Evolutionary conservation across 2,329 filamentous ascomycete genomes (phyloP).

Genomic region (Pseudogymnoascus sp.): DNA sequence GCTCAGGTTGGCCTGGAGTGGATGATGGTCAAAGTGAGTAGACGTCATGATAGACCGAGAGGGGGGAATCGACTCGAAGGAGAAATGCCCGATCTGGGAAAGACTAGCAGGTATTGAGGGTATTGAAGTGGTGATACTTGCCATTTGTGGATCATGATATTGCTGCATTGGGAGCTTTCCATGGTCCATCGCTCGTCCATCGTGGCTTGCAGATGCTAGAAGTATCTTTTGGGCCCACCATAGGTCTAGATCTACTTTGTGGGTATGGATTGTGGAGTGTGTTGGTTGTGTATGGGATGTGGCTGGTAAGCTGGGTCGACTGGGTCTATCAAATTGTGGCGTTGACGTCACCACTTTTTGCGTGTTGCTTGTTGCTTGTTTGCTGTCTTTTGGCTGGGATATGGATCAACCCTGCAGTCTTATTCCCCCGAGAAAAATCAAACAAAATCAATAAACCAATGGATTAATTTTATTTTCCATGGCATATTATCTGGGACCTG

Average conservation of each 20-base stretch:
- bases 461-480: background rate
- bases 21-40: background rate
- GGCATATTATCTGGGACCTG: constrained; percentile 4
- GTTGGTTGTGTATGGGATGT: background rate
- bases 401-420: background rate
- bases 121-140: background rate
- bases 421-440: background rate
- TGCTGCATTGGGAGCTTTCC: constrained; percentile 1
- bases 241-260: background rate
- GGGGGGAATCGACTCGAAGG: too few relatives aligned
- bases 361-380: background rate
- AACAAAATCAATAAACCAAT: background rate
- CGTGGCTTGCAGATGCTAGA: background rate
- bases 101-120: background rate
- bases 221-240: background rate
- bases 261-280: background rate
- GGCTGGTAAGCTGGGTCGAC: background rate
- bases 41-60: constrained; percentile 5
- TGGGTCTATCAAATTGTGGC: background rate
- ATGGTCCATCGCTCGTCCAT: background rate
- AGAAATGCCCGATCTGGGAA: background rate
- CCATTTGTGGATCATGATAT: background rate
- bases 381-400: background rate
- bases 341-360: constrained; percentile 1
- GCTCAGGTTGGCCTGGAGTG: background rate